phyloP scores from a whole-genome alignment of 2,329 filamentous ascomycete species.

The Ophidiomyces ophidiicola region DNA sequence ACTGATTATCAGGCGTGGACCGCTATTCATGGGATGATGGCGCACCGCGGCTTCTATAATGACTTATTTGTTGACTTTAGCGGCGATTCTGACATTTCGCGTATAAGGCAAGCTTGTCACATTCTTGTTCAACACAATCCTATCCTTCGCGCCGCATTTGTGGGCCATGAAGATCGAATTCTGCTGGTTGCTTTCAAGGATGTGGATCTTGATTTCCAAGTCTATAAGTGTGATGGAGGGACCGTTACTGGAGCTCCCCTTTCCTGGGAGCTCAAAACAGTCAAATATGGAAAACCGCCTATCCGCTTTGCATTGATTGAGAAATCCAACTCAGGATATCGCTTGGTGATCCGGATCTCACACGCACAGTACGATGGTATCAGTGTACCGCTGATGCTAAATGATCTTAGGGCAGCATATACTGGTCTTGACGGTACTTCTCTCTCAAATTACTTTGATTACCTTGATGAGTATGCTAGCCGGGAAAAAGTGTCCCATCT shows the following conservation, averaged over 20 bases:
- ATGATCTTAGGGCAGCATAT: conserved; percentile 42
- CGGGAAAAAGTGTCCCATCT: too few species aligned
- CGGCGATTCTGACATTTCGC: neutral
- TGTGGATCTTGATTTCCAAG: conserved; percentile 28
- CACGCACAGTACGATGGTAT: conserved; percentile 54
- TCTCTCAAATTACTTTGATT: conserved; percentile 20
- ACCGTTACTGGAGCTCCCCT: neutral
- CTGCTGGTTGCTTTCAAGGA: conserved; percentile 2
- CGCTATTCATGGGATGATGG: neutral
- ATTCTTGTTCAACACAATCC: neutral
- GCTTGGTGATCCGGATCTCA: conserved; percentile 43
- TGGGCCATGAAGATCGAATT: neutral
- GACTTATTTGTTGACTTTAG: too few species aligned
- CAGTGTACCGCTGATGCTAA: conserved; percentile 44
- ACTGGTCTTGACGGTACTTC: conserved; percentile 20
- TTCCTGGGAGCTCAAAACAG: neutral
- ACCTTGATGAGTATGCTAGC: conserved; percentile 16
- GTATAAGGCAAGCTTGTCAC: conserved; percentile 1
- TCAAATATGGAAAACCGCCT: neutral
- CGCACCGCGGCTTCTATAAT: neutral
- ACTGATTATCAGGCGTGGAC: neutral
- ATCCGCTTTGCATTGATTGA: neutral
- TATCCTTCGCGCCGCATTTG: conserved; percentile 10
- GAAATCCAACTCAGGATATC: neutral
- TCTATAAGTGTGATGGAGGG: neutral